Percentiles rank a stretch among this genome's conserved stretches.
Evolutionary conservation across 768 basidiomycete species (phyloP).

Genomic region (Calocybe indica): DNA sequence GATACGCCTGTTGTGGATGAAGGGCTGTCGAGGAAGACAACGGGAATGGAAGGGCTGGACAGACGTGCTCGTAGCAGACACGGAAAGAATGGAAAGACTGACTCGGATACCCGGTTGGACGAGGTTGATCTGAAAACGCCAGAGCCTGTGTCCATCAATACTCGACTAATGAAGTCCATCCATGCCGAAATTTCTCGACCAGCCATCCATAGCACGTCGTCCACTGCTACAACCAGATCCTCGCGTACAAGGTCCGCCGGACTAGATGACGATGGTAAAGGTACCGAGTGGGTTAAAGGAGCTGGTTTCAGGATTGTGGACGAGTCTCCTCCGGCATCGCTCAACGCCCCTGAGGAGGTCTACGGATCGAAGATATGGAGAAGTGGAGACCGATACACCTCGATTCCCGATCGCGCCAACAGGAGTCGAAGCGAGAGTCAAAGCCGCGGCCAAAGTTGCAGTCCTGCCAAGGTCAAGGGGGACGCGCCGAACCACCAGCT

Average conservation of each 20-base stretch:
- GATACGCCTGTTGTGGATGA: conserved; percentile 1
- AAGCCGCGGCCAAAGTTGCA: conserved; percentile 7
- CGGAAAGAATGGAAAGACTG: conserved; percentile 15
- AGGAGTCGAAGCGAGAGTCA: conserved; percentile 15
- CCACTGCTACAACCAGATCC: conserved; percentile 7
- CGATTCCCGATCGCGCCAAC: conserved; percentile 25
- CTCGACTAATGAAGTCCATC: conserved; percentile 1
- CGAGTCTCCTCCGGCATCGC: conserved; percentile 22
- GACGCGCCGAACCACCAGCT: neutral
- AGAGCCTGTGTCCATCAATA: conserved; percentile 3
- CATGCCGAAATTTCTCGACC: neutral
- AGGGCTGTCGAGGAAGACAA: neutral
- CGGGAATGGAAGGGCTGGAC: neutral
- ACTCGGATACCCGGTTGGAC: conserved; percentile 20
- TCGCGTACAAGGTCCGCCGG: conserved; percentile 12
- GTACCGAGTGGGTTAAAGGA: conserved; percentile 20
- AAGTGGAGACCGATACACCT: conserved; percentile 33
- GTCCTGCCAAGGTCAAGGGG: conserved; percentile 13
- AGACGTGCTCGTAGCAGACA: conserved; percentile 8
- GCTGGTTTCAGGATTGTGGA: conserved; percentile 39
- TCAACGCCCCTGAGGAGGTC: conserved; percentile 9
- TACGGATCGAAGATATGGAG: conserved; percentile 3
- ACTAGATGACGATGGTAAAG: conserved; percentile 12
- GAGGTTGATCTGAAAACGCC: conserved; percentile 6
- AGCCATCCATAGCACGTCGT: conserved; percentile 5